These are phyloP conservation scores for Trypanosoma platydactyli DNA, from an alignment of 208 protist species.

Conservation along the genomic window DNA sequence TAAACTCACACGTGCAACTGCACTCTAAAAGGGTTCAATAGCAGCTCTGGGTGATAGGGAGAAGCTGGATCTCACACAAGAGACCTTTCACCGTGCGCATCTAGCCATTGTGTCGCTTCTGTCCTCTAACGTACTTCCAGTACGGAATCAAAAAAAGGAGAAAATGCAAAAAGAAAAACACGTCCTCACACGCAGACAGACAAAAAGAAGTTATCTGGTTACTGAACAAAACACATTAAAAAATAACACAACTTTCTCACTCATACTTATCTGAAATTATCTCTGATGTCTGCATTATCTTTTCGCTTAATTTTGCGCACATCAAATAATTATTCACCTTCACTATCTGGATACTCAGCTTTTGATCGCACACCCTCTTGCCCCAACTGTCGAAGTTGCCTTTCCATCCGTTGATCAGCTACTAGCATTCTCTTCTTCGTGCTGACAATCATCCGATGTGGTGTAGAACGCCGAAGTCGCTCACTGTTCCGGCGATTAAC, in stretches of 20 bases:
- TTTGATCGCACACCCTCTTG: constrained; percentile 36
- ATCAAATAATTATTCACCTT: background rate
- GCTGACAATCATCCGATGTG: constrained; percentile 86
- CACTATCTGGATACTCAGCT: constrained; percentile 6
- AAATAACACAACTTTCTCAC: background rate
- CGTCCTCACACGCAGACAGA: background rate
- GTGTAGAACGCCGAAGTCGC: constrained; percentile 69
- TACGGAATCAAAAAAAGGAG: constrained; percentile 25
- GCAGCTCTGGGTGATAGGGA: too few species aligned
- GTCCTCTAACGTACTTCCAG: too few species aligned
- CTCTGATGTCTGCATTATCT: background rate
- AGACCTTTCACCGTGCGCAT: too few species aligned
- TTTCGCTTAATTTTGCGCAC: background rate
- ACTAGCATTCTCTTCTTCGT: constrained; percentile 83
- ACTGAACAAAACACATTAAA: constrained; percentile 15
- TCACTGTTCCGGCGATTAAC: constrained; percentile 53
- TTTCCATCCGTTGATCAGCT: constrained; percentile 67
- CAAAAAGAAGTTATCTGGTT: constrained; percentile 4
- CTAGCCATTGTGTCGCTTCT: too few species aligned
- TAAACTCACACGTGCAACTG: too few species aligned
- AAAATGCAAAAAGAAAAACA: constrained; percentile 23
- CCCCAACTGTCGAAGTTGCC: constrained; percentile 73
- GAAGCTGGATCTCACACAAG: too few species aligned
- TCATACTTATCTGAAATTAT: constrained; percentile 6
- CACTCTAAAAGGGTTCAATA: too few species aligned